Evolutionary conservation across 1,284 basidiomycete species (phyloP), one percentile per base, ranked within the genome.

Genomic region (Chondrostereum purpureum): DNA sequence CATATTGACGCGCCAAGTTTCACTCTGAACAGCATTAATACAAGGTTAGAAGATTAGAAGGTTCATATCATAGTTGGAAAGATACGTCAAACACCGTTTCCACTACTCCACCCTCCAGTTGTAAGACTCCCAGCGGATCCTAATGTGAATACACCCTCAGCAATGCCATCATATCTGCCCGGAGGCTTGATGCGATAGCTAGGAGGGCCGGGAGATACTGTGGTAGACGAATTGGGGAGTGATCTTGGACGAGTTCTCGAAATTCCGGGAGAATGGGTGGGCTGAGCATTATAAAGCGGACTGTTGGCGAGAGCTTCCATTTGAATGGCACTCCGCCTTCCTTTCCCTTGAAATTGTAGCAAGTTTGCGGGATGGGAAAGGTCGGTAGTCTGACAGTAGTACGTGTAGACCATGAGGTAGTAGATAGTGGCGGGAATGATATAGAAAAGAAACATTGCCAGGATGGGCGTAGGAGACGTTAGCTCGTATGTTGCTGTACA

Each of bases 401-500:
- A 41, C 13, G 39, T 41, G 13, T 21, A 41, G 13, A 23, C 39
- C 3, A 41, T 23, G 3, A 41, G 18, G 10, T 18, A 41, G 22
- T 21, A 23, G 20, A 41, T 19, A 10, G 39, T 41, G 2, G 39
- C 14, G 17, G 39, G 39, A 21, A 41, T 12, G 23, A 41, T 17
- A 22, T n/a, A 21, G 22, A 41, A 41, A 22, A 41, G 22, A 17
- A 41, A 18, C 2, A 23, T 13, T 4, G 39, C 20, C 13, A 41
- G 39, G 17, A 41, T 17, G 11, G n/a, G 18, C n/a, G 39, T 21
- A 10, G 22, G 13, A 11, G 39, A 41, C 17, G 20, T 21, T n/a
- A n/a, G 14, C 18, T 41, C n/a, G n/a, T n/a, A 41, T n/a, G 39
- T 41, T 13, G 39, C 11, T 4, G 23, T 13, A 21, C 39, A 41